Conservation (phyloP, 106 monocot species). For the Dioscorea zingiberensis region DNA sequence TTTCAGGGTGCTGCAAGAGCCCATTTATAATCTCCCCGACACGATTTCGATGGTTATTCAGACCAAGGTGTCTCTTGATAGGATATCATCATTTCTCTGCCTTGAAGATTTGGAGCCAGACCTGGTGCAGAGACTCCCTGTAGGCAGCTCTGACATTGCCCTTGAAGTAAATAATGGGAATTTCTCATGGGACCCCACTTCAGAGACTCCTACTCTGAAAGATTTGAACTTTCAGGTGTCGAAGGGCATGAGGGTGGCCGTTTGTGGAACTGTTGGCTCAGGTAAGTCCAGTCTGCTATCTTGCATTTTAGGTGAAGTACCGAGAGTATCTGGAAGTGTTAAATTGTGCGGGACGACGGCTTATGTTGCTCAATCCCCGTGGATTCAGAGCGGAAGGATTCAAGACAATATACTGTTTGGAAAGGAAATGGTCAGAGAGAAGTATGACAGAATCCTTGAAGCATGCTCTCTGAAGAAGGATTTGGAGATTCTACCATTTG, state of each 20-base stretch:
- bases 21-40: constrained; percentile 78
- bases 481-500: constrained; percentile 78
- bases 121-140: constrained; percentile 47
- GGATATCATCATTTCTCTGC: constrained; percentile 66
- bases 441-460: constrained; percentile 59
- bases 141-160: constrained; percentile 37
- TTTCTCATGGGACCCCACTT: constrained; percentile 74
- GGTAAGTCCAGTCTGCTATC: constrained; percentile 83
- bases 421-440: constrained; percentile 63
- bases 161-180: constrained; percentile 53
- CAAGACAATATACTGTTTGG: constrained; percentile 89
- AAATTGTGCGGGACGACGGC: constrained; percentile 60
- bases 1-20: constrained; percentile 68
- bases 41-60: constrained; percentile 66
- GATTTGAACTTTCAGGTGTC: constrained; percentile 59
- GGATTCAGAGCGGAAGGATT: constrained; percentile 97
- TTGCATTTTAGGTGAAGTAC: constrained; percentile 79
- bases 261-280: constrained; percentile 88
- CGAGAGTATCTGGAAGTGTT: constrained; percentile 59
- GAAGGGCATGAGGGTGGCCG: constrained; percentile 71
- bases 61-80: constrained; percentile 80
- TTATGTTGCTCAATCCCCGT: constrained; percentile 88
- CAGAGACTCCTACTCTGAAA: constrained; percentile 44
- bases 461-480: constrained; percentile 86
- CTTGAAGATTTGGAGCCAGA: constrained; percentile 59